Percentiles rank a stretch among this genome's conserved stretches.
These are phyloP conservation scores for Aspergillus flavus DNA, from an alignment of 2,329 filamentous ascomycete genomes.

Conservation along the genomic window DNA sequence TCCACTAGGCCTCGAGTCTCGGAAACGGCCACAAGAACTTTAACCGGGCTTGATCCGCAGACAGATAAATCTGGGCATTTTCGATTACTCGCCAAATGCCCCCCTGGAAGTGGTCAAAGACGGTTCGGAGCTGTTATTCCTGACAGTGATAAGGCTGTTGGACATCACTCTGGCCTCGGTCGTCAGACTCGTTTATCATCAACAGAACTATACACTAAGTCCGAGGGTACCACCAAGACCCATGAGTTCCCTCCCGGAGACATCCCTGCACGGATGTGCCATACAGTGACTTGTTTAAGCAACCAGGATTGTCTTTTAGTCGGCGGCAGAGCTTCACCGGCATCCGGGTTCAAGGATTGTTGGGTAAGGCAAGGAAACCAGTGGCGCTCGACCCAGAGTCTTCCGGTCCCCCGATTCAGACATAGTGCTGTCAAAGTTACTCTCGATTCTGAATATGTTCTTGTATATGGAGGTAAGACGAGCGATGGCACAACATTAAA, in stretches of 20 bases:
- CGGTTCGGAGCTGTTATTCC: slow-evolving; percentile 63
- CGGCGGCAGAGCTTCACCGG: slow-evolving; percentile 79
- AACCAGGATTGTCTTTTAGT: slow-evolving; percentile 64
- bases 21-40: background rate
- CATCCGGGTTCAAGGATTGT: slow-evolving; percentile 68
- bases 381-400: slow-evolving; percentile 67
- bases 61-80: slow-evolving; percentile 19
- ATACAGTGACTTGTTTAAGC: slow-evolving; percentile 70
- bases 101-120: slow-evolving; percentile 51
- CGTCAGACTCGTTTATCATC: slow-evolving; percentile 51
- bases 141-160: slow-evolving; percentile 33
- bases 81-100: slow-evolving; percentile 24
- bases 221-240: slow-evolving; percentile 51
- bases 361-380: slow-evolving; percentile 68
- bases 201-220: slow-evolving; percentile 51
- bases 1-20: slow-evolving; percentile 36
- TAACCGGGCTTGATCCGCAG: background rate
- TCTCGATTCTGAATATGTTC: slow-evolving; percentile 45
- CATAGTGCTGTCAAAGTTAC: slow-evolving; percentile 64
- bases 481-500: slow-evolving; percentile 52
- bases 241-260: slow-evolving; percentile 46
- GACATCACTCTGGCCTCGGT: slow-evolving; percentile 46
- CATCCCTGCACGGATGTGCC: slow-evolving; percentile 64
- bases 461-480: slow-evolving; percentile 66
- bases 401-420: slow-evolving; percentile 74